phyloP scores from a whole-genome alignment of 2,329 filamentous ascomycete genomes.

The Epichloe sibirici region DNA sequence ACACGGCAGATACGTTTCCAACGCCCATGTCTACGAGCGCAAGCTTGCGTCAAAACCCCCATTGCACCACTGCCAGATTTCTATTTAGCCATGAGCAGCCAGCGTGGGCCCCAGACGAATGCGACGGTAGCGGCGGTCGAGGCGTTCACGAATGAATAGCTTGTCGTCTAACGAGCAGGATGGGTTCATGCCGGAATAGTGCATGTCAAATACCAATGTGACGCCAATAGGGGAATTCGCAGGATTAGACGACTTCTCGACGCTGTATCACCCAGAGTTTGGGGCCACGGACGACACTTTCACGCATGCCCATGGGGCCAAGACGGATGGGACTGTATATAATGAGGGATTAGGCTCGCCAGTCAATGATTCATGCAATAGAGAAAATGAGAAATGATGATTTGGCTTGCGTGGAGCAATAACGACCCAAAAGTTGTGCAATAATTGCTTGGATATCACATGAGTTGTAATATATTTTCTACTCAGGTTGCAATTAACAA shows the following conservation, averaged over 20 bases:
- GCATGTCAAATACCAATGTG: conserved; percentile 10
- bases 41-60: too few relatives aligned
- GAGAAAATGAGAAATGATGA: neutral
- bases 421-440: neutral
- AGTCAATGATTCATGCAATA: too few relatives aligned
- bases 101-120: too few relatives aligned
- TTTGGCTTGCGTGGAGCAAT: neutral
- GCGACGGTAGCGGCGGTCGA: conserved; percentile 11
- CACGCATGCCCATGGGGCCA: neutral
- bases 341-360: too few relatives aligned
- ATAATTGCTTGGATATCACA: neutral
- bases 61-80: too few relatives aligned
- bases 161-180: conserved; percentile 14
- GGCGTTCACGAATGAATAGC: conserved; percentile 16
- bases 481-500: too few relatives aligned
- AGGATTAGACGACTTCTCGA: conserved; percentile 4
- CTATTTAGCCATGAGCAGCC: too few relatives aligned
- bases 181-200: conserved; percentile 13
- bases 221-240: conserved; percentile 15
- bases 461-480: too few relatives aligned
- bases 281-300: neutral
- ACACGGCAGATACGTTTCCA: too few relatives aligned
- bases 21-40: too few relatives aligned
- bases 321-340: neutral
- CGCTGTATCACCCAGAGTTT: conserved; percentile 15